These are phyloP conservation scores for Aspergillus fumigatiaffinis DNA, from an alignment of 2,329 filamentous ascomycete species.

Conservation along the genomic window DNA sequence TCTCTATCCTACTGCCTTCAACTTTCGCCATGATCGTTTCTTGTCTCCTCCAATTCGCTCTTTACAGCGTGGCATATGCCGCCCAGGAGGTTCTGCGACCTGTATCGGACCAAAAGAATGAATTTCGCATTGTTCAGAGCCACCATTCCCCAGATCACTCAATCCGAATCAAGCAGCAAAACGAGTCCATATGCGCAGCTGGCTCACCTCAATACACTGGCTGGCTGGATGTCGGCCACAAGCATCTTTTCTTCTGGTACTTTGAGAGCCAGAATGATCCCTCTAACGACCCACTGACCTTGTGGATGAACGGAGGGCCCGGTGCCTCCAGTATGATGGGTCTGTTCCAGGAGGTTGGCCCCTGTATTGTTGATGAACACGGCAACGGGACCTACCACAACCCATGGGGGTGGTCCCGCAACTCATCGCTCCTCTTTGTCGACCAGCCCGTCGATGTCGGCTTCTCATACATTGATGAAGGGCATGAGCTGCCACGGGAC, in stretches of 20 bases:
- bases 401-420: slow-evolving; percentile 19
- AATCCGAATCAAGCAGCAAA: slow-evolving; percentile 24
- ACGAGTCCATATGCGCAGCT: slow-evolving; percentile 21
- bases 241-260: slow-evolving; percentile 20
- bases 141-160: slow-evolving; percentile 10
- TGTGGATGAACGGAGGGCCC: slow-evolving; percentile 22
- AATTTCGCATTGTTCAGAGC: slow-evolving; percentile 1
- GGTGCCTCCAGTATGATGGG: slow-evolving; percentile 19
- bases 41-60: not conserved
- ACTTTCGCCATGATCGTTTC: not conserved
- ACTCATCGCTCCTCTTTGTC: slow-evolving; percentile 23
- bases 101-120: not conserved
- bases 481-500: slow-evolving; percentile 6
- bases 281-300: slow-evolving; percentile 16
- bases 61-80: not conserved
- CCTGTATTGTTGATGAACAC: slow-evolving; percentile 14
- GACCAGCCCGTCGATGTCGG: slow-evolving; percentile 26
- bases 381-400: slow-evolving; percentile 21
- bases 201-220: slow-evolving; percentile 26
- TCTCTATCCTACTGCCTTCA: not conserved
- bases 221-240: slow-evolving; percentile 22
- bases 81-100: not conserved
- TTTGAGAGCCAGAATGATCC: slow-evolving; percentile 23
- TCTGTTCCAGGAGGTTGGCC: slow-evolving; percentile 14
- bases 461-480: slow-evolving; percentile 23